Base-by-base conservation (phyloP, 176 grass and related monocot genomes). In the Aegilops sharonensis region DNA sequence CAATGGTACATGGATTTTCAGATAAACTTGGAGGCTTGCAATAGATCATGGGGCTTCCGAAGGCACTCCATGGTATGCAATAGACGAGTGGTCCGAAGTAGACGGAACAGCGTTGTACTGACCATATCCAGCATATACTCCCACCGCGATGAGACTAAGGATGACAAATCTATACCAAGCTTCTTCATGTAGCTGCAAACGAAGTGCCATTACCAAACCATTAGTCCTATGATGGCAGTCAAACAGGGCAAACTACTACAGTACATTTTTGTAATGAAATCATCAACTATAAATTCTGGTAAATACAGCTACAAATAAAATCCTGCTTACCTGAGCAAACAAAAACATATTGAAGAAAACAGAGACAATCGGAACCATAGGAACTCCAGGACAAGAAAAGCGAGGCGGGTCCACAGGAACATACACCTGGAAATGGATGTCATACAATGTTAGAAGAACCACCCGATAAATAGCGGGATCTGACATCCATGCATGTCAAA, bases 271-370 rank as follows among this genome's bases (percentile, higher is more conserved):
- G 12, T 77, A 57, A 45, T 32, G 52, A 70, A 82, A 77, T 18
- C 17, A 11, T 20, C 20, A 81, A 59, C 20, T 39, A 64, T 71
- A 9, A 80, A 73, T 13, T 70, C 9, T 60, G 17, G 34, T n/a
- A 70, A 30, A 84, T 81, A 34, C 17, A 65, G 27, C 20, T 6
- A 40, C 25, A 63, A 59, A 35, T 42, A 52, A 63, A 87, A 31
- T 8, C 11, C 36, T 50, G 36, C 39, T 23, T 63, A 97, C 97
- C 94, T 97, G 94, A 74, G 94, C 97, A 89, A 91, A 96, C 79
- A 99, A 85, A 67, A 99, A 87, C 77, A 99, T 91, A 79, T 99
- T 99, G 85, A 99, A 91, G 85, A 99, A 99, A 85, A 97, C 83
- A 60, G 97, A 97, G 79, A 94, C 24, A 77, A 99, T 67, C 14